These are phyloP conservation scores for Priceomyces haplophilus DNA, from an alignment of 805 yeast species.

Conservation along the genomic window DNA sequence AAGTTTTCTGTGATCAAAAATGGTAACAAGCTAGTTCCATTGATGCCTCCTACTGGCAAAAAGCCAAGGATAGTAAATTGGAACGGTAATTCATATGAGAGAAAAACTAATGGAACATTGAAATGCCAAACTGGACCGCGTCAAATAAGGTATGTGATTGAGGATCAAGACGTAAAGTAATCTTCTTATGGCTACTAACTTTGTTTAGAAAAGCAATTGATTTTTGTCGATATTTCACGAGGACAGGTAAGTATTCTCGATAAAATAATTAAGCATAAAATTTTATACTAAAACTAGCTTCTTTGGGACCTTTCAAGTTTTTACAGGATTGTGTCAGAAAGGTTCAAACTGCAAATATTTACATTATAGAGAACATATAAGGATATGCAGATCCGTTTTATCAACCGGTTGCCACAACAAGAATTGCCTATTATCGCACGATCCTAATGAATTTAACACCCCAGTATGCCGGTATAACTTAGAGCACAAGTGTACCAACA, in stretches of 20 bases:
- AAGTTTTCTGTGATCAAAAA: constrained; percentile 40
- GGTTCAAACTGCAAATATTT: constrained; percentile 50
- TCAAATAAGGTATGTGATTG: constrained; percentile 14
- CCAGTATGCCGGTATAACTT: constrained; percentile 31
- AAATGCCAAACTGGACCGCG: constrained; percentile 13
- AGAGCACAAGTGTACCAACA: constrained; percentile 29
- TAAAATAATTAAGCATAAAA: not conserved
- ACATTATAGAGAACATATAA: constrained; percentile 50
- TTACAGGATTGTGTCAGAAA: constrained; percentile 50
- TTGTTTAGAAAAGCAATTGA: constrained; percentile 11
- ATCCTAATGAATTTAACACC: constrained; percentile 56
- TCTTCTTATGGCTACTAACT: constrained; percentile 6
- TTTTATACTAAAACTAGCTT: constrained; percentile 6
- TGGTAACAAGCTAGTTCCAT: constrained; percentile 41
- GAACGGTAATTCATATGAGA: constrained; percentile 27
- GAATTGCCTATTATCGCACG: constrained; percentile 57
- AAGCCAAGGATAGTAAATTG: constrained; percentile 22
- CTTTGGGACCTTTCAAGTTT: constrained; percentile 15
- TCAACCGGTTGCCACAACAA: constrained; percentile 45
- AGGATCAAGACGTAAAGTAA: not conserved
- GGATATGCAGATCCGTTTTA: constrained; percentile 53
- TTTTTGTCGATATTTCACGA: constrained; percentile 34
- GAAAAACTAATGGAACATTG: constrained; percentile 26
- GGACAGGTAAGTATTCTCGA: constrained; percentile 33
- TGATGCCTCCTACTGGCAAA: constrained; percentile 21